phyloP scores from a whole-genome alignment of 2,329 filamentous ascomycete genomes.

The Epichloe brachyelytri region DNA sequence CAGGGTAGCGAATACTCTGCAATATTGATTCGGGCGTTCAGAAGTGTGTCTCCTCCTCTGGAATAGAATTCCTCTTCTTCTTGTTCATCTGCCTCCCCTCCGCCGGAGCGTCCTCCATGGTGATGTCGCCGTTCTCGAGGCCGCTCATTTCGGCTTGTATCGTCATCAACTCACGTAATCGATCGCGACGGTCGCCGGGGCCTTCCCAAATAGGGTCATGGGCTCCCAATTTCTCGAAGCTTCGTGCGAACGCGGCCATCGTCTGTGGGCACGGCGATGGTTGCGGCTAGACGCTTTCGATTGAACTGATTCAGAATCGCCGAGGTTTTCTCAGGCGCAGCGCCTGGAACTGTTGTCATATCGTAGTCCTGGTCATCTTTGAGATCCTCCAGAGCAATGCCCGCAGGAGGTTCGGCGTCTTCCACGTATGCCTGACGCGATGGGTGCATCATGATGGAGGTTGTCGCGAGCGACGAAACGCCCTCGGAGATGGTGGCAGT shows the following conservation, averaged over 20 bases:
- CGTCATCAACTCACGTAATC: conserved; percentile 68
- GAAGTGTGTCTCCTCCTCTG: conserved; percentile 58
- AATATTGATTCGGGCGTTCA: conserved; percentile 66
- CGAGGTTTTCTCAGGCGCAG: conserved; percentile 68
- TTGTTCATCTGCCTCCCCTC: conserved; percentile 55
- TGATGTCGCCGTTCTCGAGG: conserved; percentile 43
- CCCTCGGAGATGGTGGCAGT: neutral
- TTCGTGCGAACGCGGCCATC: conserved; percentile 72
- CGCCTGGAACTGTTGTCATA: conserved; percentile 53
- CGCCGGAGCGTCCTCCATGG: conserved; percentile 45
- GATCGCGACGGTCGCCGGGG: conserved; percentile 70
- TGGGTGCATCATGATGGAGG: conserved; percentile 58
- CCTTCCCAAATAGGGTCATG: conserved; percentile 92
- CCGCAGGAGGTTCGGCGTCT: conserved; percentile 51
- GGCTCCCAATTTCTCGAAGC: conserved; percentile 82
- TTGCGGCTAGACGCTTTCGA: conserved; percentile 77
- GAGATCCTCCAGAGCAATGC: conserved; percentile 37
- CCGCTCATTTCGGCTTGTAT: conserved; percentile 53
- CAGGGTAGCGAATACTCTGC: conserved; percentile 73
- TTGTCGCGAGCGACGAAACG: neutral
- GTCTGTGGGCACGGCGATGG: conserved; percentile 86
- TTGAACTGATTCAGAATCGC: conserved; percentile 81
- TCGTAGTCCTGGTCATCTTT: conserved; percentile 72
- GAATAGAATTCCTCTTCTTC: conserved; percentile 97
- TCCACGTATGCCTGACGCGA: conserved; percentile 89